phyloP scores from a whole-genome alignment of 225 moss, liverwort and hornwort genomes.

The Neckera pumila region DNA sequence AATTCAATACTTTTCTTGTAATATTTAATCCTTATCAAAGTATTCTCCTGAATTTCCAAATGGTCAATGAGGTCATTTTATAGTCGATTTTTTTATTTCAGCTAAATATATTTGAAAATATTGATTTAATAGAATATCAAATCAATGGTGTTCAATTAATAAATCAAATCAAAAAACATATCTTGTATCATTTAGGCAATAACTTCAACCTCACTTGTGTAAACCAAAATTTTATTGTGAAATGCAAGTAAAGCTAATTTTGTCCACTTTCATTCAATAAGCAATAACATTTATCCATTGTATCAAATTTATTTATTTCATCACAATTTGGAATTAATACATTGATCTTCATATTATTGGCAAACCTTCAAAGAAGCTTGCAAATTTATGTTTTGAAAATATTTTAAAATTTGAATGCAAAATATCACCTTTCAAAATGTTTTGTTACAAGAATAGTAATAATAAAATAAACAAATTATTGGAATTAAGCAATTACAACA shows the following conservation, averaged over 20 bases:
- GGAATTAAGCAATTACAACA: background rate
- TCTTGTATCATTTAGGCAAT: background rate
- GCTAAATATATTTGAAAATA: background rate
- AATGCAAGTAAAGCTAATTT: background rate
- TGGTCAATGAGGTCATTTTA: background rate
- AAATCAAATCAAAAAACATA: background rate
- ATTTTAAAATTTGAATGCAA: too few relatives aligned
- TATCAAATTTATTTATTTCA: background rate
- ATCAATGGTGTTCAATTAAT: too few relatives aligned
- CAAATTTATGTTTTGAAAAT: too few relatives aligned
- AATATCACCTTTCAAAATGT: background rate
- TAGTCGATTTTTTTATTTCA: background rate
- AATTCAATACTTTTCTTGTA: background rate
- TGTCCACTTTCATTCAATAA: background rate
- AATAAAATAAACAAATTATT: background rate
- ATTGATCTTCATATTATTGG: background rate
- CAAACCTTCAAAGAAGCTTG: too few relatives aligned
- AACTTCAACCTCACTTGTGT: too few relatives aligned
- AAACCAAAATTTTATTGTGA: background rate
- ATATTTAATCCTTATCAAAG: background rate
- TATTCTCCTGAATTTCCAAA: rapidly evolving
- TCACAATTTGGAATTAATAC: background rate
- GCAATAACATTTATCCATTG: background rate
- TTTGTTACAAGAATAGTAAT: too few relatives aligned
- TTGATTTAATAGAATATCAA: background rate